Evolutionary conservation across 768 basidiomycete genomes (phyloP).

Genomic region (Boletus bicolor): DNA sequence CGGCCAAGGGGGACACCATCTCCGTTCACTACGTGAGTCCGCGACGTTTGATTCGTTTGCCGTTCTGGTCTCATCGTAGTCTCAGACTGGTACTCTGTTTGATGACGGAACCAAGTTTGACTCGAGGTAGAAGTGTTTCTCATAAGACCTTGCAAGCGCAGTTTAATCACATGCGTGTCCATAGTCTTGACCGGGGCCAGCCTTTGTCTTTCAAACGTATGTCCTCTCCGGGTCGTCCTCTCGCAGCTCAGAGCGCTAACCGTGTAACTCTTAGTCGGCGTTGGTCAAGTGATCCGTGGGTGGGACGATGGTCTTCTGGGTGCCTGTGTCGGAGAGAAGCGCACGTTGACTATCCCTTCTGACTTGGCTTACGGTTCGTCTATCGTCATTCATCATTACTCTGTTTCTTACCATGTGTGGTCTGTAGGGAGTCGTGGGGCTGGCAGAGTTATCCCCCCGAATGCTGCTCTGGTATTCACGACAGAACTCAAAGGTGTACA

Average conservation of each 20-base stretch:
- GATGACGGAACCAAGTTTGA: constrained; percentile 82
- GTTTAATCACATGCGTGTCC: neutral
- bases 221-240: constrained; percentile 19
- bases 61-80: neutral
- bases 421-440: constrained; percentile 67
- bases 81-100: constrained; percentile 70
- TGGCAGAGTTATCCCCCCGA: constrained; percentile 72
- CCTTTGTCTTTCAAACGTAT: constrained; percentile 79
- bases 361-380: constrained; percentile 77
- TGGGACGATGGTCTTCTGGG: constrained; percentile 82
- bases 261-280: constrained; percentile 51
- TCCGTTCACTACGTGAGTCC: constrained; percentile 74
- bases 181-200: constrained; percentile 64
- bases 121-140: constrained; percentile 56
- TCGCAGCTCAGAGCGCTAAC: neutral
- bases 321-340: constrained; percentile 88
- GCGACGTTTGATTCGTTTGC: neutral
- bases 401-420: neutral
- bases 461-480: constrained; percentile 81
- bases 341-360: constrained; percentile 83
- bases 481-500: constrained; percentile 76
- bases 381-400: neutral
- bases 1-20: constrained; percentile 60
- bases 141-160: neutral
- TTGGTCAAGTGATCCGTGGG: constrained; percentile 78